phyloP scores from a whole-genome alignment of 352 stramenopile species.

The Stephanocyclus meneghinianus region DNA sequence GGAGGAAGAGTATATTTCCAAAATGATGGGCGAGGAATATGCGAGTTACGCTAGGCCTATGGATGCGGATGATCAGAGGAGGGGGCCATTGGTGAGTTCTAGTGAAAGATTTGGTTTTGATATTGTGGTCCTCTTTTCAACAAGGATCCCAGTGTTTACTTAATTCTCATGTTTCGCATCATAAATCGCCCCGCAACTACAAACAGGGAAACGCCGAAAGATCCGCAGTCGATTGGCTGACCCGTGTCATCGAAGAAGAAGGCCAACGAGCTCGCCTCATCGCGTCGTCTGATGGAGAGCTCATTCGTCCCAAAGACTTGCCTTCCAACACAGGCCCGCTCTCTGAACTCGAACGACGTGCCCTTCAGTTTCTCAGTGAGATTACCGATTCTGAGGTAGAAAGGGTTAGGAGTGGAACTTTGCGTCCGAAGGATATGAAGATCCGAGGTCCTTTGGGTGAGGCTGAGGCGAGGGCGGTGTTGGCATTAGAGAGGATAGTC shows the following conservation, averaged over 20 bases:
- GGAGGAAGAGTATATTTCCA: constrained; percentile 71
- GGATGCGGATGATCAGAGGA: constrained; percentile 68
- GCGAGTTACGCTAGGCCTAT: constrained; percentile 76
- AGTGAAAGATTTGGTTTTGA: not conserved
- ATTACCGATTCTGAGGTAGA: constrained; percentile 71
- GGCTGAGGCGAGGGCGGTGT: constrained; percentile 56
- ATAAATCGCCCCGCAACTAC: not conserved
- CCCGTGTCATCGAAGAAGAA: constrained; percentile 79
- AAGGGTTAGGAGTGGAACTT: constrained; percentile 50
- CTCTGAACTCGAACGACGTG: constrained; percentile 65
- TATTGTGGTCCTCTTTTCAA: not conserved
- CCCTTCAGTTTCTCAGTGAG: constrained; percentile 64
- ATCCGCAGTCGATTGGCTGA: constrained; percentile 70
- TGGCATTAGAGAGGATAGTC: constrained; percentile 62
- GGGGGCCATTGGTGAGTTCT: constrained; percentile 67
- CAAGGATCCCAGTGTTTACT: not conserved
- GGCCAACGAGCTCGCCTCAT: constrained; percentile 72
- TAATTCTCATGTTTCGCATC: not conserved
- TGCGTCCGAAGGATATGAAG: constrained; percentile 77
- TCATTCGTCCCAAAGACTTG: constrained; percentile 73
- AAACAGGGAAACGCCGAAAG: constrained; percentile 68
- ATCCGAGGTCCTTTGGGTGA: constrained; percentile 66
- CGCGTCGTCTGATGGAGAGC: constrained; percentile 61
- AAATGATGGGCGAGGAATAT: constrained; percentile 75
- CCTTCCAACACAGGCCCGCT: constrained; percentile 59